Base-by-base conservation (phyloP, 1,139 yeast species). In the Lodderomyces jiufengensis region DNA sequence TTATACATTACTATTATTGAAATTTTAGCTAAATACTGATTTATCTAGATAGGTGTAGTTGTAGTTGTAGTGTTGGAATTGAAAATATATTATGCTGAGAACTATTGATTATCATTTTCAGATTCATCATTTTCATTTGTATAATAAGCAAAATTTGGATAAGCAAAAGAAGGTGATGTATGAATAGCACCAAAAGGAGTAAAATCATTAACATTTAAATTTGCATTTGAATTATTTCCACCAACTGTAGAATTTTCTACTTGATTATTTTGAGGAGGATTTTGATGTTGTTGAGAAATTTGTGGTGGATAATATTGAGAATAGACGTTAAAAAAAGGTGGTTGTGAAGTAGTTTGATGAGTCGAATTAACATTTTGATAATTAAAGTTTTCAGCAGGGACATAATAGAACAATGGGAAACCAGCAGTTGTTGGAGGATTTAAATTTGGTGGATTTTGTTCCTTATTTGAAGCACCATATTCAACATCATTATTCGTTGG, bases 321-420 rank as follows among this genome's bases (percentile, higher is more conserved):
- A 33, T 51, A 53, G 16, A 55, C 47, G 31, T 45, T 48, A 33
- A 49, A 54, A 35, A 45, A 52, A 15, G 40, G 41, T 27, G 27
- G 21, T 22, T 18, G 42, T n/a, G n/a, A 25, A 22, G 40, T 27
- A 14, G 24, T 22, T 8, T 40, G 20, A n/a, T 24, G 20, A 15
- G n/a, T n/a, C n/a, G 41, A 25, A 13, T 15, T 22, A 8, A 38
- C n/a, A 9, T 22, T 24, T 12, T 42, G 31, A 30, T 34, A 38
- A 29, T 38, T 37, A 5, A 33, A 33, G 28, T 36, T 42, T 22
- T 39, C 40, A 13, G 38, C 44, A 11, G 61, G 61, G 18, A 56
- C 45, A 39, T 54, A 55, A 41, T 53, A 55, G 36, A 50, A 57
- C 31, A 49, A 52, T 7, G 59, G 57, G 11, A 45, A 40, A 8